These are phyloP conservation scores for Ananas comosus DNA, from an alignment of 176 grass and related monocot genomes.

Conservation along the genomic window DNA sequence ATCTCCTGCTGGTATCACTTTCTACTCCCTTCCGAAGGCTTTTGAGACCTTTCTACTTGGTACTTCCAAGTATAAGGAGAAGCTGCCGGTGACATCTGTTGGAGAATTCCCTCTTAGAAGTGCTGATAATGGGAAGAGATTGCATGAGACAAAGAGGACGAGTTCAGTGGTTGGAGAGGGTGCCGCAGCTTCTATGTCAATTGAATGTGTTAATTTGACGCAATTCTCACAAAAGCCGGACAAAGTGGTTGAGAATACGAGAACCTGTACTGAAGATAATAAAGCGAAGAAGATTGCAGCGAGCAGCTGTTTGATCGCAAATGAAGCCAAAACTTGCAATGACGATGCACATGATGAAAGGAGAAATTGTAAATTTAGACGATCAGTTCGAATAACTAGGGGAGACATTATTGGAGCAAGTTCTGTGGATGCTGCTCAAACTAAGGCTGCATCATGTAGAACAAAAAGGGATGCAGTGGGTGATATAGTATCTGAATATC, in stretches of 20 bases:
- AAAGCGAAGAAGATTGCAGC: neutral
- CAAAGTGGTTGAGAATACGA: neutral
- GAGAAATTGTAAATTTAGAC: neutral
- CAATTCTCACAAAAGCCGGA: neutral
- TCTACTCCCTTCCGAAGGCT: slow-evolving; percentile 30
- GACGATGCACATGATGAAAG: neutral
- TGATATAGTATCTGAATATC: neutral
- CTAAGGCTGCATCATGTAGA: neutral
- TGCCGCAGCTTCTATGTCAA: neutral
- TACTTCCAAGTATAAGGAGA: slow-evolving; percentile 40
- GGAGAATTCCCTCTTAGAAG: slow-evolving; percentile 1
- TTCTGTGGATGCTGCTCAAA: neutral
- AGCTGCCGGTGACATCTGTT: slow-evolving; percentile 2
- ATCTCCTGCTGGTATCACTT: slow-evolving; percentile 28
- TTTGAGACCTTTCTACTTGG: slow-evolving; percentile 38
- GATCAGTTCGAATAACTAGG: slow-evolving; percentile 2
- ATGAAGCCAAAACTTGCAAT: neutral
- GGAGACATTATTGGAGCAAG: neutral
- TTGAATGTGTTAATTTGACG: neutral
- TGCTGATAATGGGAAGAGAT: neutral
- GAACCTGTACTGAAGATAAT: neutral
- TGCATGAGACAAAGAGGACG: neutral
- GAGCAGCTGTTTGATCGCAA: neutral
- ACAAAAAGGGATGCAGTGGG: neutral
- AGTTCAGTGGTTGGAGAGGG: neutral